These are phyloP conservation scores for Suhomyces vadensis DNA, from an alignment of 805 yeast genomes.

Conservation along the genomic window DNA sequence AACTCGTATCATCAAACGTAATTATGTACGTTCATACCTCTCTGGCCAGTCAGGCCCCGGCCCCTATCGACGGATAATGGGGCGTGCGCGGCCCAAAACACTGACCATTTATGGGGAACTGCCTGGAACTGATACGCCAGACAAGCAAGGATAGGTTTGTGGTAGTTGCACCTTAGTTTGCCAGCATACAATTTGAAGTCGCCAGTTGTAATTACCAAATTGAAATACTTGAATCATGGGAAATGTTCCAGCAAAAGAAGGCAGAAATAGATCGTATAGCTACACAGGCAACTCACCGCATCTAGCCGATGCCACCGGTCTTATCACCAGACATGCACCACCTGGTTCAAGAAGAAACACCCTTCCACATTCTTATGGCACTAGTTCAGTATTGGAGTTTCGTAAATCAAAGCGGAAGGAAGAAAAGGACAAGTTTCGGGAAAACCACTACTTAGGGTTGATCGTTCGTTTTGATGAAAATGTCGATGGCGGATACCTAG, in stretches of 20 bases:
- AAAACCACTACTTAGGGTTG: conserved; percentile 55
- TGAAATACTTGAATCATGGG: conserved; percentile 30
- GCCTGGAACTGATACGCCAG: not conserved
- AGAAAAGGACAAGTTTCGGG: conserved; percentile 56
- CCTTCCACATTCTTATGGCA: conserved; percentile 15
- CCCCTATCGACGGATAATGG: conserved; percentile 1
- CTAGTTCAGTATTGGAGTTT: conserved; percentile 17
- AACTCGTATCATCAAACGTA: no score
- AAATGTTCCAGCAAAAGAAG: conserved; percentile 45
- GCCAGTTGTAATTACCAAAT: no score
- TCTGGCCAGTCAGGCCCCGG: no score
- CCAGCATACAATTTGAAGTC: no score
- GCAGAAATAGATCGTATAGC: conserved; percentile 28
- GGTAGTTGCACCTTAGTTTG: no score
- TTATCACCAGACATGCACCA: conserved; percentile 7
- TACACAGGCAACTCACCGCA: conserved; percentile 11
- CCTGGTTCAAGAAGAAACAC: conserved; percentile 21
- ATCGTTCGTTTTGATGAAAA: conserved; percentile 63
- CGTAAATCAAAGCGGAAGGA: conserved; percentile 35
- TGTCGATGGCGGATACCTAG: conserved; percentile 93
- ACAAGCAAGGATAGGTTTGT: no score
- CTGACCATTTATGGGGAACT: conserved; percentile 4
- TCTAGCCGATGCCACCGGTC: conserved; percentile 8
- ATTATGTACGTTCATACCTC: no score
- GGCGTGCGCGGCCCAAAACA: conserved; percentile 2